Base-by-base conservation (phyloP, 108 stramenopile species). In the Skeletonema tropicum region DNA sequence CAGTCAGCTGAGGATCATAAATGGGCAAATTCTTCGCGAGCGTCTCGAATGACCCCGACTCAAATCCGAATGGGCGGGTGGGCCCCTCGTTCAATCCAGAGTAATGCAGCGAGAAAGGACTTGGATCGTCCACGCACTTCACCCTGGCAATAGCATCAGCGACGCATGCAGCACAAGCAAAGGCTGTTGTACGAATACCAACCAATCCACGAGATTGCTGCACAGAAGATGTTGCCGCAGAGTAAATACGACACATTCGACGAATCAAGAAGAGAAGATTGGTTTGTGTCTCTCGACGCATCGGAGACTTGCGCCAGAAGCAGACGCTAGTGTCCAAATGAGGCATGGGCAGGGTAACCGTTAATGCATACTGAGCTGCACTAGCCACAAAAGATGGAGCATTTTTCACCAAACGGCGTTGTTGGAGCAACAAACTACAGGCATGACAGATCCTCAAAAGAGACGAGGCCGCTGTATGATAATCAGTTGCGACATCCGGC, bases 111-210 rank as follows among this genome's bases (percentile, higher is more conserved):
- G 96, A 95, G 70, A 98, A 97, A 41, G 89, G 76, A 46, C 93
- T 93, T 2, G 98, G 99, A 61, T 97, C 98, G 74, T 99, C 99
- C 63, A 91, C 84, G 13, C 97, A 97, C 58, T 86, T 85, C 14
- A 94, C 93, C 30, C 98, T 93, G 32, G 97, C 92, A 64, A 98
- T 96, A 7, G 97, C 96, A 81, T 99, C 99, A 14, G 97, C 93
- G 38, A 99, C 79, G 57, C 97, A 96, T 8, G 97, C 97, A 15
- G 92, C 96, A 74, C 94, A 96, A 8, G 97, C 97, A 83, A 97
- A 95, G 23, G 97, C 88, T 23, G 95, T 93, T 19, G 97, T 97
- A n/a, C 99, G 85, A 59, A 95, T 93, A n/a, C 98, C 99, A 2
- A 98, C 94, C 71, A 98, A 89, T 36, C 96, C 96, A 70, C 99